phyloP scores from a whole-genome alignment of 148 eudicot species.

The Rhododendron henanense region DNA sequence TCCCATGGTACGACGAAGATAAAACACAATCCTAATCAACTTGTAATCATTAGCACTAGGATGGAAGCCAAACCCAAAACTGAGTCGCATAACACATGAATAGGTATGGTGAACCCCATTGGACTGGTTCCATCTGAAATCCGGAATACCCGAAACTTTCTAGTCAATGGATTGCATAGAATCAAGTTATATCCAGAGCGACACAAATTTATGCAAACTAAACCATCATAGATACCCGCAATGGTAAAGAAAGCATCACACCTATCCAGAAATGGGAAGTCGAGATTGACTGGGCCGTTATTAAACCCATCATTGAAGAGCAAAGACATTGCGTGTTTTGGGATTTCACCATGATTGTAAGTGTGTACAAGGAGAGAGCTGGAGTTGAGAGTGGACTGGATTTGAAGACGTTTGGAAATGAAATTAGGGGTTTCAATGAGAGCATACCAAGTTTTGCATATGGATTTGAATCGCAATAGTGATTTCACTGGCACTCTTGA shows the following conservation, averaged over 20 bases:
- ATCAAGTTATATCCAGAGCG: background rate
- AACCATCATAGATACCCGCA: background rate
- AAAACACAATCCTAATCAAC: too few relatives aligned
- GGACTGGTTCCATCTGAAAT: too few relatives aligned
- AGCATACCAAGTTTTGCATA: conserved; percentile 1
- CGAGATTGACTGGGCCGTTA: background rate
- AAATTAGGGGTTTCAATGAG: conserved; percentile 1
- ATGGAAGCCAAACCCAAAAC: too few relatives aligned
- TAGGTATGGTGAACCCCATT: too few relatives aligned
- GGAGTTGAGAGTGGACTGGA: background rate
- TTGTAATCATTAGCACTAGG: too few relatives aligned
- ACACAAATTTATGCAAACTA: too few relatives aligned
- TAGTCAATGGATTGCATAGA: background rate
- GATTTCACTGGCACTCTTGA: conserved; percentile 2
- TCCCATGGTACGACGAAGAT: too few relatives aligned
- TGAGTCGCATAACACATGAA: too few relatives aligned
- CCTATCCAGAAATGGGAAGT: background rate
- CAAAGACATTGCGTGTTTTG: background rate
- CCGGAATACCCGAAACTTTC: background rate
- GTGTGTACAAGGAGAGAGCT: too few relatives aligned
- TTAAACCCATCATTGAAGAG: too few relatives aligned
- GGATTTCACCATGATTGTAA: too few relatives aligned
- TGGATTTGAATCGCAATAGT: background rate
- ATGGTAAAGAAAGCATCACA: too few relatives aligned
- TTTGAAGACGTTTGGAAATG: background rate